Percentiles rank a stretch among this genome's conserved stretches.
phyloP scores from a whole-genome alignment of 2,329 filamentous ascomycete genomes.

The Monilinia vaccinii-corymbosi region DNA sequence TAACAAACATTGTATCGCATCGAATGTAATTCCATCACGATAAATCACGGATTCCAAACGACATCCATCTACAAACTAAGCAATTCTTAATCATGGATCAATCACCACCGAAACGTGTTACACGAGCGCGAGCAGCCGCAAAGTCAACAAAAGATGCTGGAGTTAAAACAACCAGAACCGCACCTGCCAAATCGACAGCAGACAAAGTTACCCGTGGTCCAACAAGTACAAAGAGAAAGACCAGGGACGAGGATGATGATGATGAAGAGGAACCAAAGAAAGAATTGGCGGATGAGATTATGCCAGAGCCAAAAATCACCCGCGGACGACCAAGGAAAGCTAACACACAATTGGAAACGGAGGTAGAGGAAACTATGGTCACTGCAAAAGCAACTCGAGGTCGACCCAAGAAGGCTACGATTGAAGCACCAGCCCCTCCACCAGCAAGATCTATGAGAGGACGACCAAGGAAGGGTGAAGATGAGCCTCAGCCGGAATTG shows the following conservation, averaged over 20 bases:
- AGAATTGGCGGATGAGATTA: not conserved
- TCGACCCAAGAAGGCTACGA: constrained; percentile 34
- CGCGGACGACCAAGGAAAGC: constrained; percentile 41
- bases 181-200: constrained; percentile 38
- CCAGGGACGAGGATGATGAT: constrained; percentile 40
- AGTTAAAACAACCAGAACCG: constrained; percentile 37
- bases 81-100: constrained; percentile 34
- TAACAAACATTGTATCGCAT: not conserved
- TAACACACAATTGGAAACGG: constrained; percentile 21
- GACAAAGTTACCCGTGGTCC: constrained; percentile 29
- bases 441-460: constrained; percentile 20
- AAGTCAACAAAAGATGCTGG: constrained; percentile 32
- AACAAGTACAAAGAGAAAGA: constrained; percentile 43
- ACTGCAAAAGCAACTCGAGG: constrained; percentile 35
- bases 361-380: constrained; percentile 17
- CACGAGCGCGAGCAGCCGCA: constrained; percentile 40
- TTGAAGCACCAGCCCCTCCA: constrained; percentile 18
- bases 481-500: constrained; percentile 15
- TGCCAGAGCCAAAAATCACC: constrained; percentile 32
- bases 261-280: constrained; percentile 29
- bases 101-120: constrained; percentile 52
- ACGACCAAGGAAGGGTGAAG: constrained; percentile 24
- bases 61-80: not conserved
- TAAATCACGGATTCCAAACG: not conserved
- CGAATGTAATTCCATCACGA: not conserved